These are phyloP conservation scores for Erodium maritimum DNA, from an alignment of 345 rosid species.

Conservation along the genomic window DNA sequence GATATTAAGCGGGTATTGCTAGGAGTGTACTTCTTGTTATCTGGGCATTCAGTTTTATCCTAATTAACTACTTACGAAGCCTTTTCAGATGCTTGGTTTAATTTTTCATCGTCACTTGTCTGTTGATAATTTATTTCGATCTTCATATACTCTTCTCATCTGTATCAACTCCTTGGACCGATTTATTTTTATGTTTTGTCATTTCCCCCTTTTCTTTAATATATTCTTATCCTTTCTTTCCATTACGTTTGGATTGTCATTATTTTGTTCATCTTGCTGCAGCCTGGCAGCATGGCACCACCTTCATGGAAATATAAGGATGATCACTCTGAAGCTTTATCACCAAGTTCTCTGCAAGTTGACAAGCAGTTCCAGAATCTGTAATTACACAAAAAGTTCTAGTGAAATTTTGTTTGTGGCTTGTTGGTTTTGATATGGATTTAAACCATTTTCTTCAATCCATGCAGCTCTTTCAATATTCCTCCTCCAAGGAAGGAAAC, in stretches of 20 bases:
- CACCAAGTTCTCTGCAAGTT: conserved; percentile 29
- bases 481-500: conserved; percentile 78
- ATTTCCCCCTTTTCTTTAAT: neutral
- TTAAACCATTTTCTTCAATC: conserved; percentile 1
- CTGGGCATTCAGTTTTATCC: neutral
- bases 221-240: conserved; percentile 1
- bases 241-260: neutral
- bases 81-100: neutral
- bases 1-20: conserved; percentile 30
- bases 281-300: conserved; percentile 32
- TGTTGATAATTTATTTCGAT: neutral
- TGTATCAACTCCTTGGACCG: neutral
- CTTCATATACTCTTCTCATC: neutral
- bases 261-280: conserved; percentile 16
- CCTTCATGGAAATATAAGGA: conserved; percentile 44
- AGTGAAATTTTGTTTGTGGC: neutral
- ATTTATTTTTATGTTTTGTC: neutral
- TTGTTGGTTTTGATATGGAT: neutral
- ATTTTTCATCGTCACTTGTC: neutral
- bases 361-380: conserved; percentile 74
- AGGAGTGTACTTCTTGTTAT: neutral
- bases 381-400: conserved; percentile 38
- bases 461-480: conserved; percentile 52
- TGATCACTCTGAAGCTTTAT: conserved; percentile 22
- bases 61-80: neutral